Base-by-base conservation (phyloP, 2,329 filamentous ascomycete species). In the Ascochyta viciae-villosae region DNA sequence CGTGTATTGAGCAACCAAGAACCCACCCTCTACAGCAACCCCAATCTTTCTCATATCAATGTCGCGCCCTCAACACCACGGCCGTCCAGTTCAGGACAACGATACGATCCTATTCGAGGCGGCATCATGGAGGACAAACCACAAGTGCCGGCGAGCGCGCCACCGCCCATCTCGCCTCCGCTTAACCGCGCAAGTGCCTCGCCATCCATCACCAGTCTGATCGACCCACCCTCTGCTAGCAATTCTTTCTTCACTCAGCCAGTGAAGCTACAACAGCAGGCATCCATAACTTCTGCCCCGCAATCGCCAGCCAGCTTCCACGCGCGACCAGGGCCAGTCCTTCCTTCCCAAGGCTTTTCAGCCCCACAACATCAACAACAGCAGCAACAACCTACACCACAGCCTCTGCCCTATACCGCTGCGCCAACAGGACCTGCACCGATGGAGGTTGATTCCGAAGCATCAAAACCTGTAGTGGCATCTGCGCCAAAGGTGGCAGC, bases 171-270 rank as follows among this genome's bases (percentile, higher is more conserved):
- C 51, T 77, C 77, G n/a, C 78, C 80, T 7, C 84, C 75, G 71
- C 68, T 84, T 50, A 89, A 89, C 75, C 86, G 89, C 50, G 89
- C 91, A n/a, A 94, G 90, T 72, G 90, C 90, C 35, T 97, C 94
- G 4, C 93, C 94, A 1, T 94, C 94, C 3, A 96, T 97, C 64
- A 89, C 92, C 6, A 96, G 91, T 76, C 83, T 97, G 54, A 91
- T 97, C 46, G 92, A 96, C 64, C 89, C 89, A 31, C 84, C 84
- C 2, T 74, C 67, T 50, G 70, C 74, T 65, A 70, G 64, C 69
- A 75, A 75, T 58, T 65, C 74, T 29, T 71, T 73, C 69, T 71
- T 73, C 48, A 56, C 68, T 0, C 73, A 72, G 42, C 58, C 71
- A 33, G 62, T 61, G 24, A 71, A 71, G 55, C 62, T 74, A 37